Base-by-base conservation (phyloP, 2,329 filamentous ascomycete species). In the Sphaceloma murrayae region DNA sequence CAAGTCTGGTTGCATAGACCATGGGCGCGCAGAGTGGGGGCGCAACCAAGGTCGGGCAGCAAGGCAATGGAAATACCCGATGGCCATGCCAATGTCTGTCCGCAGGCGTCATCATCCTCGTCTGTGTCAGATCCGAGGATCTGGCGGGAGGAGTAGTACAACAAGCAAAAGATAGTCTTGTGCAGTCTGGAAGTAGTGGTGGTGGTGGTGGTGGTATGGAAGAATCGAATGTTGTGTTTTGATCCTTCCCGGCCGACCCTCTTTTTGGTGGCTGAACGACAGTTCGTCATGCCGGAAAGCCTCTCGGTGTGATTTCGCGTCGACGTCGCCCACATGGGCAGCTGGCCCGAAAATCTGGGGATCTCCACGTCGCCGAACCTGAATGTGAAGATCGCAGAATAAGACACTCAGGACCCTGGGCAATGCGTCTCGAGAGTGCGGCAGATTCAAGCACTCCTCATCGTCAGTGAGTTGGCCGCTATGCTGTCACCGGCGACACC, bases 401-500 rank as follows among this genome's bases (percentile, higher is more conserved):
- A n/a, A n/a, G n/a, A n/a, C n/a, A n/a, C n/a, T n/a, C n/a, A n/a
- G n/a, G n/a, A n/a, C n/a, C n/a, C n/a, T n/a, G n/a, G n/a, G n/a
- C n/a, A n/a, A n/a, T n/a, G n/a, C n/a, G n/a, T n/a, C n/a, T n/a
- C n/a, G n/a, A n/a, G n/a, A 2, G 34, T 19, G 14, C 11, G 24
- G 6, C 24, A 11, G 24, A 27, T 27, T 11, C 24, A 11, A 7
- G 24, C 11, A 27, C 24, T 27, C 24, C 24, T 7, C 24, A 27
- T 27, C 7, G 7, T 7, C 24, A 7, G 7, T 6, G 24, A 7
- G 7, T 11, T 11, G 24, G 7, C 11, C 24, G 24, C 6, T 11
- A 27, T 27, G 24, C 24, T 11, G 6, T 6, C 6, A 6, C 43
- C 1, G 49, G 50, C 8, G 51, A 52, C 10, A 51, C 53, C 19